These are phyloP conservation scores for Saccharomycopsis amapae DNA, from an alignment of 805 yeast species.

Conservation along the genomic window DNA sequence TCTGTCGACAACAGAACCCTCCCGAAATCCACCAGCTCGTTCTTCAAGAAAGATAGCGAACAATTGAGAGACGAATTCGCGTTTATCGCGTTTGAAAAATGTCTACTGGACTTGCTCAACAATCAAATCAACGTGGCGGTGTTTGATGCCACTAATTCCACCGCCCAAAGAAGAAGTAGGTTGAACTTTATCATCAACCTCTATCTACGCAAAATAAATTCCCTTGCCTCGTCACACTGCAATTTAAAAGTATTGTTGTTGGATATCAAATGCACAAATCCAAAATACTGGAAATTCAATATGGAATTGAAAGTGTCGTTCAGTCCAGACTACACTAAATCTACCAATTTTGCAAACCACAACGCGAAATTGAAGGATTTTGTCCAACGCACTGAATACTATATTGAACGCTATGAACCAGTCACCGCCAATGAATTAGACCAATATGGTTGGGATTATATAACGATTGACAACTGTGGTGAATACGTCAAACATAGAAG, in stretches of 20 bases:
- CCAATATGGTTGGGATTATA: slow-evolving; percentile 8
- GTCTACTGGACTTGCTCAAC: slow-evolving; percentile 8
- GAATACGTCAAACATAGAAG: not conserved
- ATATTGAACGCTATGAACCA: slow-evolving; percentile 12
- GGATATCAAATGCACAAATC: slow-evolving; percentile 15
- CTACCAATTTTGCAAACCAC: slow-evolving; percentile 1
- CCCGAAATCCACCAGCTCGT: no score
- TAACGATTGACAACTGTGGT: not conserved
- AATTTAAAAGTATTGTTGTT: no score
- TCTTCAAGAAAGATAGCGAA: slow-evolving; percentile 1
- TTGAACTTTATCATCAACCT: no score
- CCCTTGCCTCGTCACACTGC: no score
- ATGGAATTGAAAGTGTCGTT: slow-evolving; percentile 17
- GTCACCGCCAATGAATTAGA: slow-evolving; percentile 5
- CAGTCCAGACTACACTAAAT: slow-evolving; percentile 12
- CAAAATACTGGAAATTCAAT: slow-evolving; percentile 17
- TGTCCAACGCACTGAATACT: slow-evolving; percentile 6
- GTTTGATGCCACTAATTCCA: slow-evolving; percentile 18
- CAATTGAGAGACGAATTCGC: slow-evolving; percentile 14
- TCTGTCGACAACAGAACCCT: no score
- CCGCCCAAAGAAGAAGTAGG: slow-evolving; percentile 7
- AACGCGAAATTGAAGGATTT: slow-evolving; percentile 13
- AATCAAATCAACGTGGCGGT: slow-evolving; percentile 10
- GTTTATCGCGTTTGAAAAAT: slow-evolving; percentile 9
- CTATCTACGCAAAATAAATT: no score